These are phyloP conservation scores for Paxillus involutus DNA, from an alignment of 768 basidiomycete genomes.

Conservation along the genomic window DNA sequence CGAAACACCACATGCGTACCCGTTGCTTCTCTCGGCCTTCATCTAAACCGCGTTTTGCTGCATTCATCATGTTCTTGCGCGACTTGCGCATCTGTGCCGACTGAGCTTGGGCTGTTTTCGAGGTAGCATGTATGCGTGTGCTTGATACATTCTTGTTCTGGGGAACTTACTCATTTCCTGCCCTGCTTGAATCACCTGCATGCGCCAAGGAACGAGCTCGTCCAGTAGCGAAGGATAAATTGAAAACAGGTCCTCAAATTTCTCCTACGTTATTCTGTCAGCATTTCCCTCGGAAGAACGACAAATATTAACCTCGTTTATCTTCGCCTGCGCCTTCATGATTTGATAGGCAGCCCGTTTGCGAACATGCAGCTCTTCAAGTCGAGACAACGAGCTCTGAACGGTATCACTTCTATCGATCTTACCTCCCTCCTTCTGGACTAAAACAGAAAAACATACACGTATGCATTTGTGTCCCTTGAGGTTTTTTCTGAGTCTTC, in stretches of 20 bases:
- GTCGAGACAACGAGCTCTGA: slow-evolving; percentile 17
- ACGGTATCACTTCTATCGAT: slow-evolving; percentile 17
- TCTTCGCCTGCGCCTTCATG: slow-evolving; percentile 6
- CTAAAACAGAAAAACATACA: slow-evolving; percentile 18
- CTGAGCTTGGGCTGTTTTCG: slow-evolving; percentile 32
- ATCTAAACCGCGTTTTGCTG: slow-evolving; percentile 33
- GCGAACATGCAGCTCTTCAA: slow-evolving; percentile 21
- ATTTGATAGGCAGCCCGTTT: slow-evolving; percentile 7
- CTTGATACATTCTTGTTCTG: neutral
- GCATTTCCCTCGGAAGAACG: neutral
- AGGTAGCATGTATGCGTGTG: slow-evolving; percentile 2
- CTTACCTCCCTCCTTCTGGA: neutral
- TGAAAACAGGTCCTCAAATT: slow-evolving; percentile 22
- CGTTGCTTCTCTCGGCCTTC: slow-evolving; percentile 40
- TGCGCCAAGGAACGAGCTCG: slow-evolving; percentile 32
- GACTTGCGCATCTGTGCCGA: slow-evolving; percentile 31
- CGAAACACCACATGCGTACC: slow-evolving; percentile 17
- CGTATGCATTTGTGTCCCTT: slow-evolving; percentile 27
- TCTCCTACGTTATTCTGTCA: slow-evolving; percentile 18
- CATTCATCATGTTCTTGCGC: slow-evolving; percentile 33
- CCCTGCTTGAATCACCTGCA: slow-evolving; percentile 29
- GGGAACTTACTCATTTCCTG: slow-evolving; percentile 33
- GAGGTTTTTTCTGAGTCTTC: slow-evolving; percentile 8
- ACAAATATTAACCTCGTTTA: slow-evolving; percentile 16
- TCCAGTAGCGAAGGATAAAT: slow-evolving; percentile 26